Percentiles rank a stretch among this genome's conserved stretches.
Conservation (phyloP, 2,329 filamentous ascomycete species). For the Westerdykella aurantiaca region DNA sequence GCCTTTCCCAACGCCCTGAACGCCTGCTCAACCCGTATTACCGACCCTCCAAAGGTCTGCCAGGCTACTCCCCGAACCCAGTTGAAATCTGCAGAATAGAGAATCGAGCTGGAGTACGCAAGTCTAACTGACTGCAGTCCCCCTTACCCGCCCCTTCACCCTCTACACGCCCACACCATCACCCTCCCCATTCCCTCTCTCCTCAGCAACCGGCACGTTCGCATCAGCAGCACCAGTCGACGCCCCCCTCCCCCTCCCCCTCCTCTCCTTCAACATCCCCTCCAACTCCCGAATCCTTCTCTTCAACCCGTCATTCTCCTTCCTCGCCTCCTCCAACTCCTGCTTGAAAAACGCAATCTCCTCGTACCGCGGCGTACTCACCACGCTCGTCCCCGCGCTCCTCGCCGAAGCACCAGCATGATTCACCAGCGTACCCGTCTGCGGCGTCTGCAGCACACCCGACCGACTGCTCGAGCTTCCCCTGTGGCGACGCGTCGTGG, state of each 20-base stretch:
- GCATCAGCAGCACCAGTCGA: too few species aligned
- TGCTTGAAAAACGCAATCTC: constrained; percentile 41
- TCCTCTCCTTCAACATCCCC: constrained; percentile 30
- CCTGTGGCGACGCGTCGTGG: constrained; percentile 51
- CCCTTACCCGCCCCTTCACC: too few species aligned
- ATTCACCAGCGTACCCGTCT: constrained; percentile 21
- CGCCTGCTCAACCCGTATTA: too few species aligned
- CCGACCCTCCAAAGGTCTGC: too few species aligned
- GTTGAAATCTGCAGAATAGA: too few species aligned
- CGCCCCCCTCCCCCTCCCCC: constrained; percentile 26
- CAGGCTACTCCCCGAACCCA: too few species aligned
- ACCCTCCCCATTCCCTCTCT: too few species aligned
- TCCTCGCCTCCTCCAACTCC: constrained; percentile 47
- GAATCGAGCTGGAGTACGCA: too few species aligned
- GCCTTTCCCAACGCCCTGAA: too few species aligned
- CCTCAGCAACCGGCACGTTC: too few species aligned
- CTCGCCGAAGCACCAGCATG: constrained; percentile 31
- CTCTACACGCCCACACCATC: too few species aligned
- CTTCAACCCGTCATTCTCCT: constrained; percentile 45
- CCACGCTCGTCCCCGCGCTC: constrained; percentile 21
- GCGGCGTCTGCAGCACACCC: constrained; percentile 16
- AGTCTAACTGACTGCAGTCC: too few species aligned
- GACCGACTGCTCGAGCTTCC: constrained; percentile 50
- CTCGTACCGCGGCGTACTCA: constrained; percentile 38
- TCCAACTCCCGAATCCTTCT: constrained; percentile 46